phyloP scores from a whole-genome alignment of 1,284 basidiomycete genomes.

The Leccinum subrobustum region DNA sequence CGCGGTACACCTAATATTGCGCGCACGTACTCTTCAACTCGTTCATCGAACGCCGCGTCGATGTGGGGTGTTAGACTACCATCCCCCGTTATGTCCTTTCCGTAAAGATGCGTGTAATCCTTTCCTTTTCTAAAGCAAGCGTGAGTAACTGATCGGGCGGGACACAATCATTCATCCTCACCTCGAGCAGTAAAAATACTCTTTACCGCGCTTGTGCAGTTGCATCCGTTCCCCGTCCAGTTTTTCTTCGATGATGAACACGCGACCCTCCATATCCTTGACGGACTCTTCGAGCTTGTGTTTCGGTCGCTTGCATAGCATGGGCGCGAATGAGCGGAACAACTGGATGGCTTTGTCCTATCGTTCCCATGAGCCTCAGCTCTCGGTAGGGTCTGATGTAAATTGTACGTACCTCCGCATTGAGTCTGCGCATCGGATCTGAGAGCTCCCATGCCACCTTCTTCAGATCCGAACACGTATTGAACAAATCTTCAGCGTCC shows the following conservation, averaged over 20 bases:
- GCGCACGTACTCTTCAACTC: constrained; percentile 72
- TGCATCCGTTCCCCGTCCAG: constrained; percentile 95
- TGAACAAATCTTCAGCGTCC: constrained; percentile 88
- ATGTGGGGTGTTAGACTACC: constrained; percentile 89
- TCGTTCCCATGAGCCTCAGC: not conserved
- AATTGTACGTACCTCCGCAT: constrained; percentile 52
- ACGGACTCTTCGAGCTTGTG: constrained; percentile 79
- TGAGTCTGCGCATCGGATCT: constrained; percentile 61
- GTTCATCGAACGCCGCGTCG: constrained; percentile 66
- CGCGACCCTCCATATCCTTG: constrained; percentile 70
- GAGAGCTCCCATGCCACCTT: constrained; percentile 83
- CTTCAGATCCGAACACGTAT: constrained; percentile 92
- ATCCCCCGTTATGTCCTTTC: constrained; percentile 63
- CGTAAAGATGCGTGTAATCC: constrained; percentile 92
- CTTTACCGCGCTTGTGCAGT: constrained; percentile 83
- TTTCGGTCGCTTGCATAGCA: constrained; percentile 87
- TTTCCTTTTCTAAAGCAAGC: constrained; percentile 74
- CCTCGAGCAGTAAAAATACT: constrained; percentile 92
- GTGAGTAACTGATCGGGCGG: constrained; percentile 1
- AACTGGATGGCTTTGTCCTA: constrained; percentile 81
- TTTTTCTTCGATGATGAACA: constrained; percentile 93
- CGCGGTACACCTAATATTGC: not conserved
- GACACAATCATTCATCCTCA: constrained; percentile 27
- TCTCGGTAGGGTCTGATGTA: not conserved
- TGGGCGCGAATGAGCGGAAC: constrained; percentile 85